Evolutionary conservation across 495 filamentous ascomycete genomes (phyloP).

Genomic region (Penicillium diatomitis): DNA sequence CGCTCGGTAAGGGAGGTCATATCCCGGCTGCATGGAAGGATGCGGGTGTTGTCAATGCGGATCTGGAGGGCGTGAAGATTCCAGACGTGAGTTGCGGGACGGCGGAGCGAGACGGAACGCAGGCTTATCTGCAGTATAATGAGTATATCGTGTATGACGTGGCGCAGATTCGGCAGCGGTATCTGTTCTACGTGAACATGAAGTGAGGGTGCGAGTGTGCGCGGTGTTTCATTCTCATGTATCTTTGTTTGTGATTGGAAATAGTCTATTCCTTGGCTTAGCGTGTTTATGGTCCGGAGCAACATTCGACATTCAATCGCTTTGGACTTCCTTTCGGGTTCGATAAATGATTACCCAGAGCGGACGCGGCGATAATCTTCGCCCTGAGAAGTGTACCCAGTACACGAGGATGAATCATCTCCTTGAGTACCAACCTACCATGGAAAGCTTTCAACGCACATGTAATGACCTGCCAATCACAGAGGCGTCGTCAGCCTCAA

Average conservation of each 20-base stretch:
- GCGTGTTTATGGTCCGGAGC: no score
- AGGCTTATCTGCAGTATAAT: conserved; percentile 7
- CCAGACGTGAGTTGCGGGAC: conserved; percentile 18
- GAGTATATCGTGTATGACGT: conserved; percentile 76
- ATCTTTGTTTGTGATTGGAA: not conserved
- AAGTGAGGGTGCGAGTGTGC: conserved; percentile 7
- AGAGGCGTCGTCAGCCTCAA: no score
- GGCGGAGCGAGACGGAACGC: not conserved
- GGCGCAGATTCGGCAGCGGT: conserved; percentile 66
- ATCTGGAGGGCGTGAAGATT: conserved; percentile 58
- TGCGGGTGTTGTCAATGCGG: conserved; percentile 51
- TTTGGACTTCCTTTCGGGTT: no score
- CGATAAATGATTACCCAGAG: no score
- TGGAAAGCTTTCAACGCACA: no score
- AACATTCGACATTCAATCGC: no score
- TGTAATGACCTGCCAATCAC: no score
- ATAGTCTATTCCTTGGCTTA: not conserved
- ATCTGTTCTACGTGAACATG: conserved; percentile 58
- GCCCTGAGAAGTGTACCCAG: no score
- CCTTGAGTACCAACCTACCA: no score
- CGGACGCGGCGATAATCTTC: no score
- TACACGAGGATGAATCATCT: no score
- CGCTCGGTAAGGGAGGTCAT: conserved; percentile 52
- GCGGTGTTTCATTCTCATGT: not conserved
- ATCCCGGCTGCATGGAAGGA: conserved; percentile 69